These are phyloP conservation scores for Pseudogymnoascus destructans DNA, from an alignment of 2,329 filamentous ascomycete genomes.

Conservation along the genomic window DNA sequence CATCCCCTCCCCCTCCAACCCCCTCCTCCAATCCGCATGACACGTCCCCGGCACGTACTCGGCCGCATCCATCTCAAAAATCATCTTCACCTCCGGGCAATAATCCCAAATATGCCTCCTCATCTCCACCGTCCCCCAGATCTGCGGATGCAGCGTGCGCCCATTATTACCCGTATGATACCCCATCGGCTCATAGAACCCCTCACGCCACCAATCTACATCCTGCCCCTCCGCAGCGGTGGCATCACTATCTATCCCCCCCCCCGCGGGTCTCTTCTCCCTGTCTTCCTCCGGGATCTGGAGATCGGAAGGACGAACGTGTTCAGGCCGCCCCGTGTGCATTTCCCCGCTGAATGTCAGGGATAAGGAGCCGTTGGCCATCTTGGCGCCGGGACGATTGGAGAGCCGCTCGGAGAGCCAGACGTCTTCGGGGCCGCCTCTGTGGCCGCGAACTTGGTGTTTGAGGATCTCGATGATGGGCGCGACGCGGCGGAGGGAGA, in stretches of 20 bases:
- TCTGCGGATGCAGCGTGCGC: constrained; percentile 31
- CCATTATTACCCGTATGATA: constrained; percentile 42
- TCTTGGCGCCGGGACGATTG: constrained; percentile 34
- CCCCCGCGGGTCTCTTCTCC: neutral
- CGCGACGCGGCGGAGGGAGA: constrained; percentile 39
- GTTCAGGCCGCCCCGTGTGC: constrained; percentile 28
- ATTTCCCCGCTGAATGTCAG: constrained; percentile 39
- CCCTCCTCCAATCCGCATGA: constrained; percentile 34
- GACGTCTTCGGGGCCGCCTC: constrained; percentile 40
- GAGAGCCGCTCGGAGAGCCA: constrained; percentile 41
- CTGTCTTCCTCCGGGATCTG: neutral
- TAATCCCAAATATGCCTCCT: constrained; percentile 41
- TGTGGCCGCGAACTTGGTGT: constrained; percentile 32
- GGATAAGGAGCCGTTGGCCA: constrained; percentile 39
- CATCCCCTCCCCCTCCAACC: neutral
- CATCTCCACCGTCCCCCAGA: constrained; percentile 37
- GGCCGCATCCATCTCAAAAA: constrained; percentile 40
- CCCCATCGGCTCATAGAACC: constrained; percentile 44
- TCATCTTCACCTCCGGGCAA: constrained; percentile 47
- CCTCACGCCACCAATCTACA: constrained; percentile 37
- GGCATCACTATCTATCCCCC: neutral
- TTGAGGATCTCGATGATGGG: constrained; percentile 39
- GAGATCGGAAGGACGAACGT: constrained; percentile 13
- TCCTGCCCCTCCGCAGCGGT: constrained; percentile 25
- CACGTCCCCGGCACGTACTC: constrained; percentile 38